Evolutionary conservation across 768 basidiomycete genomes (phyloP).

Genomic region (Tricholoma sp.): DNA sequence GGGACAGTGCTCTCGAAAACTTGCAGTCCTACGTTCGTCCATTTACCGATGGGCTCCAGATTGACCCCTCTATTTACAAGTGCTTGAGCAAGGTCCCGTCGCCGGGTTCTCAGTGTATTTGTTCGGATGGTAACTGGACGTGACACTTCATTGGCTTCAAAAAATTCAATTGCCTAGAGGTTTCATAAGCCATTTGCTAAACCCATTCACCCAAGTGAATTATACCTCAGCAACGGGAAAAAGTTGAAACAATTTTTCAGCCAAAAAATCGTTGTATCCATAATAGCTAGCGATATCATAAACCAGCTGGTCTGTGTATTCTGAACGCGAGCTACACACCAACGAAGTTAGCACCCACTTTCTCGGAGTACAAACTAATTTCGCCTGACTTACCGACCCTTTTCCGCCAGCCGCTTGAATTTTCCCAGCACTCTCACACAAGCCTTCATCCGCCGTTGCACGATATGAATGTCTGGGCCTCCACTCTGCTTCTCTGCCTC

Average conservation of each 20-base stretch:
- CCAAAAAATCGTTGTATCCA: slow-evolving; percentile 94
- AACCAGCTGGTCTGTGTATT: slow-evolving; percentile 84
- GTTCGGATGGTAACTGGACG: slow-evolving; percentile 97
- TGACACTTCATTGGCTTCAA: slow-evolving; percentile 93
- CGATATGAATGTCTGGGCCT: slow-evolving; percentile 65
- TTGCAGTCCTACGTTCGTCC: slow-evolving; percentile 99
- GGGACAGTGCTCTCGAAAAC: slow-evolving; percentile 96
- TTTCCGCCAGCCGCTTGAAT: slow-evolving; percentile 62
- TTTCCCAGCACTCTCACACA: slow-evolving; percentile 68
- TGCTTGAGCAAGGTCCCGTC: slow-evolving; percentile 90
- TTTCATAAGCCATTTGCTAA: slow-evolving; percentile 7
- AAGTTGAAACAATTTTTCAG: slow-evolving; percentile 90
- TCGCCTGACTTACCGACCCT: slow-evolving; percentile 53
- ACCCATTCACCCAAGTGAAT: background rate
- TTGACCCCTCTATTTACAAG: slow-evolving; percentile 95
- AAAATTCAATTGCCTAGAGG: slow-evolving; percentile 89
- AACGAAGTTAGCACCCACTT: slow-evolving; percentile 6
- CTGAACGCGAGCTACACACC: slow-evolving; percentile 67
- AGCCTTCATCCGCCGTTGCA: slow-evolving; percentile 76
- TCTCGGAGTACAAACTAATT: background rate
- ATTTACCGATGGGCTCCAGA: slow-evolving; percentile 97
- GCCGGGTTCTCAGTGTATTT: slow-evolving; percentile 89
- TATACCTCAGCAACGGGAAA: slow-evolving; percentile 88
- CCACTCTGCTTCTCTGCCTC: slow-evolving; percentile 67
- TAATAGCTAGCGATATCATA: slow-evolving; percentile 93